A percentile compares a stretch with the other conserved stretches of the same genome.
Evolutionary conservation across 2,329 filamentous ascomycete species (phyloP).

Genomic region (Myriosclerotinia scirpicola): DNA sequence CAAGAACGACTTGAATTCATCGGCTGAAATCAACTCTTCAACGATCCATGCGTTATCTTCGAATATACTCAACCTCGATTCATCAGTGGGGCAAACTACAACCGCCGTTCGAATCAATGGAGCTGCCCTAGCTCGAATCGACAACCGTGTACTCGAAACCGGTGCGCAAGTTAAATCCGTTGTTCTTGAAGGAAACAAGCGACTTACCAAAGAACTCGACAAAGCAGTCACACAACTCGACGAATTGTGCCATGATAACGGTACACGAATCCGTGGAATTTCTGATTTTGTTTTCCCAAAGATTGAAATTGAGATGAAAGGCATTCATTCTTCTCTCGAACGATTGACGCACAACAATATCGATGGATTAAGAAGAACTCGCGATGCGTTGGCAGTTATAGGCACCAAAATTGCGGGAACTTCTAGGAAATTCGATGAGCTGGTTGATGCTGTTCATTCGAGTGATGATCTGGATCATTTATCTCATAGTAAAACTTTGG

Average conservation of each 20-base stretch:
- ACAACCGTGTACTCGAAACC: conserved; percentile 32
- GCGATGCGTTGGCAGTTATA: conserved; percentile 31
- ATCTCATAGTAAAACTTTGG: conserved; percentile 17
- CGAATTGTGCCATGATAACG: conserved; percentile 29
- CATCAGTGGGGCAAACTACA: conserved; percentile 24
- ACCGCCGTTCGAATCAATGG: conserved; percentile 31
- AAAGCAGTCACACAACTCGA: conserved; percentile 27
- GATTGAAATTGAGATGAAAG: conserved; percentile 27
- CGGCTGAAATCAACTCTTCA: conserved; percentile 16
- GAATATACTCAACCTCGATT: conserved; percentile 22
- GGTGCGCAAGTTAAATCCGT: conserved; percentile 31
- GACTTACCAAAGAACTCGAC: conserved; percentile 25
- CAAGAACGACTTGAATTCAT: conserved; percentile 22
- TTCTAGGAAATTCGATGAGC: conserved; percentile 32
- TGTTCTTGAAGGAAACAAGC: conserved; percentile 26
- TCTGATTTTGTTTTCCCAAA: conserved; percentile 31
- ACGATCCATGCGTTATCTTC: conserved; percentile 24
- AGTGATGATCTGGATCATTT: conserved; percentile 21
- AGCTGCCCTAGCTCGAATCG: conserved; percentile 32
- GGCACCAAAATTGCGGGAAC: conserved; percentile 30
- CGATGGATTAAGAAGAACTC: conserved; percentile 19
- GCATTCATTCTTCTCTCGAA: conserved; percentile 20
- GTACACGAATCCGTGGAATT: conserved; percentile 29
- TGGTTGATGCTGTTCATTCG: conserved; percentile 29
- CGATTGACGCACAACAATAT: conserved; percentile 20